Evolutionary conservation across 1,284 basidiomycete genomes (phyloP).

Genomic region (Ustilago bromivora): DNA sequence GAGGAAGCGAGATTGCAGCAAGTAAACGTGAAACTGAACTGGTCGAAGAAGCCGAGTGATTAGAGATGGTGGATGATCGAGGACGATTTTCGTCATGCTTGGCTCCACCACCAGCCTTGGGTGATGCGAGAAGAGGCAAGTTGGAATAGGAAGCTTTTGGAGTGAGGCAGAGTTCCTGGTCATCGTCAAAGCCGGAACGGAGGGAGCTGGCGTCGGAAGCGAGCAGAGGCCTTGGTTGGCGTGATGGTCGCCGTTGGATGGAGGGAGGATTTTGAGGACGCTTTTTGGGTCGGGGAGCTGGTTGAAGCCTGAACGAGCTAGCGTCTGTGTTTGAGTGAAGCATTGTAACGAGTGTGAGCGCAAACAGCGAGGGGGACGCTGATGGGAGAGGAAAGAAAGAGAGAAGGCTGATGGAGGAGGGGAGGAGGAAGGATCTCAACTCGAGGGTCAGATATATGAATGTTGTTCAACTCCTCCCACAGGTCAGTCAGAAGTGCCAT

Average conservation of each 20-base stretch:
- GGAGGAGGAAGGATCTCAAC: background rate
- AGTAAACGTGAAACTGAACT: conserved; percentile 21
- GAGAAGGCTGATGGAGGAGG: background rate
- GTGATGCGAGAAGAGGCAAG: background rate
- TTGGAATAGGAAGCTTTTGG: conserved; percentile 22
- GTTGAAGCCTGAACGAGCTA: conserved; percentile 36
- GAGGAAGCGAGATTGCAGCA: conserved; percentile 9
- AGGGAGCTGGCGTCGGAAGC: conserved; percentile 8
- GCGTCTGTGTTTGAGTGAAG: conserved; percentile 31
- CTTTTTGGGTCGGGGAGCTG: conserved; percentile 43
- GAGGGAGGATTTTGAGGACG: conserved; percentile 21
- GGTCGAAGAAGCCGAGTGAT: background rate
- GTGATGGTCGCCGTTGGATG: background rate
- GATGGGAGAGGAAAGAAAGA: background rate
- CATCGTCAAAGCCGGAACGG: conserved; percentile 29
- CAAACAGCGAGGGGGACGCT: background rate
- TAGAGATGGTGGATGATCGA: conserved; percentile 19
- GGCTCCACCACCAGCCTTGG: background rate
- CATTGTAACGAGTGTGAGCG: conserved; percentile 12
- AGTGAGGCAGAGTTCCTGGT: conserved; percentile 12
- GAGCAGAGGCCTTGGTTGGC: too few species aligned
- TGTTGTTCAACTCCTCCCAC: background rate
- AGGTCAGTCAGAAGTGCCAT: background rate
- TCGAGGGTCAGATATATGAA: background rate
- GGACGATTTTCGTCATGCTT: background rate